phyloP scores from a whole-genome alignment of 1,284 basidiomycete genomes.

The Cutaneotrichosporon sp. region DNA sequence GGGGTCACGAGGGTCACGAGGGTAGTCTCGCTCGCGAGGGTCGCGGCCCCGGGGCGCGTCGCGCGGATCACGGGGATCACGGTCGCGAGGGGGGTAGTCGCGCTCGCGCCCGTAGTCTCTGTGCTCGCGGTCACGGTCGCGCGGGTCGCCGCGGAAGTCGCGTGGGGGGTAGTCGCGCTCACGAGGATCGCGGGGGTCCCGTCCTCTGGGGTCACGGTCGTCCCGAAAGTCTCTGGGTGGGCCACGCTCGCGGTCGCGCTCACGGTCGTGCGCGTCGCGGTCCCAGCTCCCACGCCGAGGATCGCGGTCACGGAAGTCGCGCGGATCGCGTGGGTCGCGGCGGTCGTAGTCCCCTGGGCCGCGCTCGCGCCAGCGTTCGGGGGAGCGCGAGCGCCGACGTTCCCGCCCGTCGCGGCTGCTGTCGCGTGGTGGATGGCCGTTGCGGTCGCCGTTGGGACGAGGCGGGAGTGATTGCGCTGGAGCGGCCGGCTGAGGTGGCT shows the following conservation, averaged over 20 bases:
- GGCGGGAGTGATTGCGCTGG: not conserved
- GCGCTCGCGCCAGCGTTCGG: not conserved
- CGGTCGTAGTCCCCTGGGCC: not conserved
- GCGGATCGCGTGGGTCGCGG: not conserved
- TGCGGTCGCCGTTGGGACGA: slow-evolving; percentile 4
- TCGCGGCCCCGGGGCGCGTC: not conserved
- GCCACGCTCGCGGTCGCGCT: slow-evolving; percentile 5
- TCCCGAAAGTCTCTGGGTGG: not conserved
- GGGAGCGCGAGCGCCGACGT: slow-evolving; percentile 7
- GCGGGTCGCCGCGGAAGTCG: slow-evolving; percentile 9
- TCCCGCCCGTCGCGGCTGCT: not conserved
- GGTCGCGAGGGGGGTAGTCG: slow-evolving; percentile 2
- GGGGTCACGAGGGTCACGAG: not conserved
- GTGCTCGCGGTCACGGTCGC: slow-evolving; percentile 9
- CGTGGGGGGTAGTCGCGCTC: slow-evolving; percentile 10
- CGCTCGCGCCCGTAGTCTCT: slow-evolving; percentile 2
- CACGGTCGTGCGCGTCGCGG: not conserved
- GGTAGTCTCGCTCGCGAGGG: slow-evolving; percentile 4
- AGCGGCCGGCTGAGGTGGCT: not conserved
- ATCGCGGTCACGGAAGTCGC: slow-evolving; percentile 7
- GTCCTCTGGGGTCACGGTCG: slow-evolving; percentile 9
- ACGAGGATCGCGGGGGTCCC: slow-evolving; percentile 2
- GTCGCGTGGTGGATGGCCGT: not conserved
- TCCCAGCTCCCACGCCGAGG: slow-evolving; percentile 2
- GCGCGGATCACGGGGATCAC: not conserved